These are phyloP conservation scores for Aspergillus bombycis DNA, from an alignment of 2,329 filamentous ascomycete species.

Conservation along the genomic window DNA sequence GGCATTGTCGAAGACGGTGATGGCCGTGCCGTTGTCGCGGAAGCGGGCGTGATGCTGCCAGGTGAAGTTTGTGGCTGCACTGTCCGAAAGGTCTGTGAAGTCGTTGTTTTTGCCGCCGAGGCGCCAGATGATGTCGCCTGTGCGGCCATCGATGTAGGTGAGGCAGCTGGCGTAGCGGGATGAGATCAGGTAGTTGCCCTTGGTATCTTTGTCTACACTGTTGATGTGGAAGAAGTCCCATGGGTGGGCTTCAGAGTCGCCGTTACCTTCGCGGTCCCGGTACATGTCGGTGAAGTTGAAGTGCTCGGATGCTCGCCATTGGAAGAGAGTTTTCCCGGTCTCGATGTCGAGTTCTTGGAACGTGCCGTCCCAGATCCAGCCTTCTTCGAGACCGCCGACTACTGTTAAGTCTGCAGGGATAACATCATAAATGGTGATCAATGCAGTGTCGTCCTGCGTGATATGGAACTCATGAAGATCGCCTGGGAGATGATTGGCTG, in stretches of 20 bases:
- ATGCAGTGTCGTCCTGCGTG: slow-evolving; percentile 45
- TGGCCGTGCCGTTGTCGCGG: slow-evolving; percentile 28
- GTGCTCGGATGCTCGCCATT: slow-evolving; percentile 54
- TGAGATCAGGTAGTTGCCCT: slow-evolving; percentile 50
- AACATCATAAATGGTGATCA: slow-evolving; percentile 47
- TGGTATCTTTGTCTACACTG: slow-evolving; percentile 54
- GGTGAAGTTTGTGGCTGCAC: slow-evolving; percentile 50
- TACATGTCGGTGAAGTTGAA: slow-evolving; percentile 33
- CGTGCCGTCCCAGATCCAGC: slow-evolving; percentile 45
- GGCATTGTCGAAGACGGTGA: slow-evolving; percentile 49
- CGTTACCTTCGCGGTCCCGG: slow-evolving; percentile 22
- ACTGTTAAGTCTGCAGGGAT: slow-evolving; percentile 42
- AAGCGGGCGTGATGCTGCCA: slow-evolving; percentile 59
- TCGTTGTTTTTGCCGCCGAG: slow-evolving; percentile 53
- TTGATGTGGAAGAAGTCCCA: slow-evolving; percentile 63
- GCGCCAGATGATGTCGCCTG: slow-evolving; percentile 54
- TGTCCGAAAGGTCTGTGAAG: slow-evolving; percentile 46
- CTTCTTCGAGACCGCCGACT: slow-evolving; percentile 37
- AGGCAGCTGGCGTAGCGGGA: slow-evolving; percentile 41
- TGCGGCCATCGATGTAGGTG: slow-evolving; percentile 46
- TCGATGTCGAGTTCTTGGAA: slow-evolving; percentile 53
- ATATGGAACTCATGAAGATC: slow-evolving; percentile 53
- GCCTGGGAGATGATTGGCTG: slow-evolving; percentile 37
- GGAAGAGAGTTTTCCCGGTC: slow-evolving; percentile 48
- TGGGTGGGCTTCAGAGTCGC: slow-evolving; percentile 27